phyloP scores from a whole-genome alignment of 495 filamentous ascomycete species.

The Penicillium soppii region DNA sequence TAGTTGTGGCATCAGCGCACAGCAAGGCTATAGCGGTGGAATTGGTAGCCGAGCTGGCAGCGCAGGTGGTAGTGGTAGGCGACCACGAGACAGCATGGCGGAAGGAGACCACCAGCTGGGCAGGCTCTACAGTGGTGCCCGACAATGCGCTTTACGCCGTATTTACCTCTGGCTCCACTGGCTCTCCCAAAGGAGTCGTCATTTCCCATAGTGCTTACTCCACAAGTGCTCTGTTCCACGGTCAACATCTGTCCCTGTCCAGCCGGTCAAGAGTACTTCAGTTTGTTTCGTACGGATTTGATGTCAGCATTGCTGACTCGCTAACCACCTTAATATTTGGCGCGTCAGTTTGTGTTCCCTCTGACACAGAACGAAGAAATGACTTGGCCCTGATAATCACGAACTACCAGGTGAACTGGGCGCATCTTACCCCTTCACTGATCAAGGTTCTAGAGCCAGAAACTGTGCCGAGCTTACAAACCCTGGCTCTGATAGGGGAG shows the following conservation, averaged over 20 bases:
- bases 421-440: too few species aligned
- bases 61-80: not conserved
- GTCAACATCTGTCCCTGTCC: not conserved
- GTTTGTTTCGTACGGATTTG: slow-evolving; percentile 15
- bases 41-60: not conserved
- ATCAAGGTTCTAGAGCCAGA: not conserved
- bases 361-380: too few species aligned
- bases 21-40: too few species aligned
- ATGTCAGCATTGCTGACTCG: slow-evolving; percentile 21
- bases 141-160: slow-evolving; percentile 7
- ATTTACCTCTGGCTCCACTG: slow-evolving; percentile 36
- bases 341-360: slow-evolving; percentile 26
- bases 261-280: slow-evolving; percentile 9
- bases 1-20: not conserved
- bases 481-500: slow-evolving; percentile 16
- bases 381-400: too few species aligned
- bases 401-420: too few species aligned
- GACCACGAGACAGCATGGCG: not conserved
- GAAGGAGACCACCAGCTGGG: not conserved
- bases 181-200: slow-evolving; percentile 39
- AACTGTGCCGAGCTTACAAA: not conserved
- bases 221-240: not conserved
- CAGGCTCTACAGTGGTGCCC: not conserved
- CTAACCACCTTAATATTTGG: slow-evolving; percentile 25
- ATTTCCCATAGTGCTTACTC: slow-evolving; percentile 33